Conservation (phyloP, 148 eudicot genomes). For the Vaccinium vitisidaea region DNA sequence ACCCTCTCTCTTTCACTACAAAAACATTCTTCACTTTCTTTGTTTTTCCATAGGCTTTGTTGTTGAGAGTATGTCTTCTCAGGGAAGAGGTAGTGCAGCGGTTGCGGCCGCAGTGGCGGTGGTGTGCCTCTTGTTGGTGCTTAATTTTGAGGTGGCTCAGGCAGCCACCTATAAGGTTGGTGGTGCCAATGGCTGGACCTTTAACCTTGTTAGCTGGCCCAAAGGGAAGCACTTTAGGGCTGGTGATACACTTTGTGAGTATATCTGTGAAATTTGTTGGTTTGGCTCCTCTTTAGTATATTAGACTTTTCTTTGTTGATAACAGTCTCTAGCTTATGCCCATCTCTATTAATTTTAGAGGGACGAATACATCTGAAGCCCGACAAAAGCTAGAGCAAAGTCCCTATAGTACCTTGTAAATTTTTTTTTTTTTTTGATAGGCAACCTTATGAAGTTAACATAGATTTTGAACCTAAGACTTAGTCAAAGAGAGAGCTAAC, state of each 20-base stretch:
- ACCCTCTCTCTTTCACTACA: neutral
- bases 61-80: conserved; percentile 25
- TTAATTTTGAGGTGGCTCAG: conserved; percentile 25
- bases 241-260: conserved; percentile 58
- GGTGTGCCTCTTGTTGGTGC: conserved; percentile 19
- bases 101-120: conserved; percentile 18
- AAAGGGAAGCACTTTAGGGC: conserved; percentile 52
- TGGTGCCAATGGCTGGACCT: conserved; percentile 49
- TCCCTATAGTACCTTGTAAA: neutral
- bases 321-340: neutral
- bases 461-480: no score
- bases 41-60: neutral
- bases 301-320: neutral
- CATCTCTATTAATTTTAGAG: neutral
- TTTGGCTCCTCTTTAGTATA: neutral
- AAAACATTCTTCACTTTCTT: neutral
- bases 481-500: neutral
- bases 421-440: no score
- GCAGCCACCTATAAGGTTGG: conserved; percentile 53
- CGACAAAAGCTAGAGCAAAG: neutral
- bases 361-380: neutral
- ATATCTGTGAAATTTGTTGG: neutral
- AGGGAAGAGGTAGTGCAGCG: conserved; percentile 62
- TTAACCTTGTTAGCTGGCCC: conserved; percentile 38
- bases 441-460: no score